phyloP scores from a whole-genome alignment of 2,329 filamentous ascomycete species.

The Bipolaris oryzae region DNA sequence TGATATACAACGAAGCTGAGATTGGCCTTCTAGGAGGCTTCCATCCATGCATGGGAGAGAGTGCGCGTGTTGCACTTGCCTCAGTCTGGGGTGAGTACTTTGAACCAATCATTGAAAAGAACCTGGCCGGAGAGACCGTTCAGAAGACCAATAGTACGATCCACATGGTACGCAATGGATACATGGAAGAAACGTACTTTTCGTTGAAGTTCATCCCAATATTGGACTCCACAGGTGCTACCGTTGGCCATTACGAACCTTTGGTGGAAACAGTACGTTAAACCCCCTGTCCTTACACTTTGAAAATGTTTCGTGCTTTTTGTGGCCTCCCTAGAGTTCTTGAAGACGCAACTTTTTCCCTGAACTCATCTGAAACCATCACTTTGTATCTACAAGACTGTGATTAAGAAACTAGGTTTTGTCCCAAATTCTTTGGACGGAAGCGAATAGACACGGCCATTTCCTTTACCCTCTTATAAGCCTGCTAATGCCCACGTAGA shows the following conservation, averaged over 20 bases:
- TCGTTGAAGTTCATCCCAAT: conserved; percentile 79
- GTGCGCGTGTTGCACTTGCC: conserved; percentile 68
- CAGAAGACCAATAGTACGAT: conserved; percentile 69
- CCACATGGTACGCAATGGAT: conserved; percentile 70
- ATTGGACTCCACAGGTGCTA: conserved; percentile 70
- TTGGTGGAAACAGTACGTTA: conserved; percentile 72
- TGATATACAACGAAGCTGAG: conserved; percentile 50
- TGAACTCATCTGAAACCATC: too few relatives aligned
- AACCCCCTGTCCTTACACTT: background rate
- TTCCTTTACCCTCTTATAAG: too few relatives aligned
- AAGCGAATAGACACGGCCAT: background rate
- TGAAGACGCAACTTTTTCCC: background rate
- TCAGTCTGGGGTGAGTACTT: conserved; percentile 60
- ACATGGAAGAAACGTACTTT: conserved; percentile 78
- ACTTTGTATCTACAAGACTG: background rate
- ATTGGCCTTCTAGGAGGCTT: conserved; percentile 35
- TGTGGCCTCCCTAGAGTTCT: background rate
- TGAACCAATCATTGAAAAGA: conserved; percentile 30
- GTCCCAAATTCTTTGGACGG: background rate
- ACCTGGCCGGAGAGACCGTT: conserved; percentile 30
- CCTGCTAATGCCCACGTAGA: conserved; percentile 15
- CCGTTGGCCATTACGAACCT: conserved; percentile 76
- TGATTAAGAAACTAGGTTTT: background rate
- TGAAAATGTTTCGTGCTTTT: background rate
- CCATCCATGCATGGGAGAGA: conserved; percentile 65